These are phyloP conservation scores for Linderina pennispora DNA, from an alignment of 192 early-diverging fungal species.

Conservation along the genomic window DNA sequence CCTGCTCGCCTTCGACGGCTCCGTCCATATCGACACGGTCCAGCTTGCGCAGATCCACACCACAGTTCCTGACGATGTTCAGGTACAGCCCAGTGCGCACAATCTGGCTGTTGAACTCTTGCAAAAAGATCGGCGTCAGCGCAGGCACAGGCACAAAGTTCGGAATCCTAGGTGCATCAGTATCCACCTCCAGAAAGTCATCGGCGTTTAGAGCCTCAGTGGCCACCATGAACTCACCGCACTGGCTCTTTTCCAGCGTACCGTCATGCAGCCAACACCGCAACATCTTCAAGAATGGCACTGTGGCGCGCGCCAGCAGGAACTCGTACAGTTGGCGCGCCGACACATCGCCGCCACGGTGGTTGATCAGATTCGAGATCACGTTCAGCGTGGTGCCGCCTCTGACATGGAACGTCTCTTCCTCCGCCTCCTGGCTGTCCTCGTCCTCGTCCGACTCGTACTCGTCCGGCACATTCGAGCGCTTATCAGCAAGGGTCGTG, in stretches of 20 bases:
- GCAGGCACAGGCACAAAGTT: constrained; percentile 24
- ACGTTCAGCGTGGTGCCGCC: constrained; percentile 77
- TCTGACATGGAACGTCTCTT: constrained; percentile 51
- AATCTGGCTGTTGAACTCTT: constrained; percentile 70
- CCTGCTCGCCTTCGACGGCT: background rate
- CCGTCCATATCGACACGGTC: background rate
- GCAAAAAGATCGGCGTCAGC: constrained; percentile 69
- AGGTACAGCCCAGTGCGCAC: constrained; percentile 91
- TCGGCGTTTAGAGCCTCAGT: constrained; percentile 57
- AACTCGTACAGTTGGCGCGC: constrained; percentile 74
- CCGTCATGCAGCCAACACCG: constrained; percentile 85
- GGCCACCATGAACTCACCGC: constrained; percentile 89
- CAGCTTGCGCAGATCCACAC: constrained; percentile 31
- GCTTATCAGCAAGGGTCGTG: constrained; percentile 16
- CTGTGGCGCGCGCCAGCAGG: constrained; percentile 66
- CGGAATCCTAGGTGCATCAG: constrained; percentile 1
- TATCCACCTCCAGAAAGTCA: constrained; percentile 61
- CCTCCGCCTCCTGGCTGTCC: constrained; percentile 13
- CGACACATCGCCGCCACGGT: constrained; percentile 54
- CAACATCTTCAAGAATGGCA: constrained; percentile 81
- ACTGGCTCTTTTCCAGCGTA: constrained; percentile 68
- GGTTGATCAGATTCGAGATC: constrained; percentile 59
- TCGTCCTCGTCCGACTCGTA: constrained; percentile 15
- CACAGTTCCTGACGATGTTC: constrained; percentile 85
- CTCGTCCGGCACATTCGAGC: constrained; percentile 4